Conservation (phyloP, 495 filamentous ascomycete genomes). For the Tuber melanosporum region DNA sequence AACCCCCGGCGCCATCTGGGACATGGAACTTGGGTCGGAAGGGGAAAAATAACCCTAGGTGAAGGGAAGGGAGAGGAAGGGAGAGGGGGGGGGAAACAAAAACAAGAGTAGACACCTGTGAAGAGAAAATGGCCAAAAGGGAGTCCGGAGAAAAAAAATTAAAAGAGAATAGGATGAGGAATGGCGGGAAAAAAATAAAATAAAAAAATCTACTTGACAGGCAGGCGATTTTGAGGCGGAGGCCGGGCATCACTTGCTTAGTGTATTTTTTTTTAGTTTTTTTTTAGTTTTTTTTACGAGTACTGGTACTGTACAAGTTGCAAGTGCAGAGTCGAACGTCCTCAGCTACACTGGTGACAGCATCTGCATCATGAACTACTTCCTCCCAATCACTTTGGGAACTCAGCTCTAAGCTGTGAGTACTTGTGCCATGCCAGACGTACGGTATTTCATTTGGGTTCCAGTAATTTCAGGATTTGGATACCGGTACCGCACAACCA, state of each 20-base stretch:
- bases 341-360: not conserved
- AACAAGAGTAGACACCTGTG: not conserved
- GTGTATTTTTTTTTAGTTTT: constrained; percentile 1
- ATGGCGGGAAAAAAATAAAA: not conserved
- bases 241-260: constrained; percentile 16
- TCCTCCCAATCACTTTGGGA: not conserved
- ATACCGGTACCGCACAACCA: not conserved
- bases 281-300: not conserved
- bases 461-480: not conserved
- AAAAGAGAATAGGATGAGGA: not conserved
- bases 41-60: constrained; percentile 20
- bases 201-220: not conserved
- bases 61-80: constrained; percentile 9
- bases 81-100: not conserved
- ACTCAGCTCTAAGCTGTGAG: not conserved
- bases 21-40: constrained; percentile 37
- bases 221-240: constrained; percentile 19
- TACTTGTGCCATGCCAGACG: not conserved
- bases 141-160: not conserved
- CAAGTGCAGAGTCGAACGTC: not conserved
- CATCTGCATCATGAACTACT: not conserved
- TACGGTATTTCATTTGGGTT: not conserved
- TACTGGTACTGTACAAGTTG: not conserved
- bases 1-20: constrained; percentile 32
- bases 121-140: not conserved